Percentiles rank a stretch among this genome's conserved stretches.
These are phyloP conservation scores for Termitomyces sp. DNA, from an alignment of 768 basidiomycete species.

Conservation along the genomic window DNA sequence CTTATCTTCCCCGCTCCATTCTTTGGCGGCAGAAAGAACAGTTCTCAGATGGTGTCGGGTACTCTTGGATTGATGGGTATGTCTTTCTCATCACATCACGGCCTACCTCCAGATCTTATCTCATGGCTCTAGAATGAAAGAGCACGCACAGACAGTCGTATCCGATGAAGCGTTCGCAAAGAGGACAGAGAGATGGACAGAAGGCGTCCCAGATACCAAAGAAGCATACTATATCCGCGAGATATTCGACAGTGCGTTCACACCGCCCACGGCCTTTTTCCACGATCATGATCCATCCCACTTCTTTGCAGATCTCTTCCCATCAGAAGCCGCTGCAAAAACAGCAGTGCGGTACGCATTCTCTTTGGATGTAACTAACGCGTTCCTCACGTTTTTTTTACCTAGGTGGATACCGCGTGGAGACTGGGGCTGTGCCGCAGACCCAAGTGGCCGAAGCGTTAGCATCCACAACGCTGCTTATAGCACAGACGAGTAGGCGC, in stretches of 20 bases:
- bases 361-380: neutral
- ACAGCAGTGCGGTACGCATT: slow-evolving; percentile 82
- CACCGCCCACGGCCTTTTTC: neutral
- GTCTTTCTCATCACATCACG: slow-evolving; percentile 11
- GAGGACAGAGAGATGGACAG: slow-evolving; percentile 67
- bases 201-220: slow-evolving; percentile 88
- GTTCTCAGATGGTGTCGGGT: slow-evolving; percentile 98
- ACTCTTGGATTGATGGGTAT: slow-evolving; percentile 97
- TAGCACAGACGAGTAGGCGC: slow-evolving; percentile 24
- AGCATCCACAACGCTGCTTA: slow-evolving; percentile 95
- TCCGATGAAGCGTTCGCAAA: slow-evolving; percentile 79
- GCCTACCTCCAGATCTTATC: neutral
- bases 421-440: slow-evolving; percentile 94
- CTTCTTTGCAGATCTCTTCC: slow-evolving; percentile 65
- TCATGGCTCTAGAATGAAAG: slow-evolving; percentile 66
- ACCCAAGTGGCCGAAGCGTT: slow-evolving; percentile 94
- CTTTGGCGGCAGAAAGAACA: slow-evolving; percentile 99
- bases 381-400: slow-evolving; percentile 7
- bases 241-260: slow-evolving; percentile 69
- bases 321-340: slow-evolving; percentile 74
- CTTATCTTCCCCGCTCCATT: slow-evolving; percentile 90
- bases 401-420: slow-evolving; percentile 89
- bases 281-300: slow-evolving; percentile 7
- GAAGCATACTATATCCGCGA: slow-evolving; percentile 94
- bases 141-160: slow-evolving; percentile 66